Percentiles rank a stretch among this genome's conserved stretches.
phyloP scores from a whole-genome alignment of 805 yeast genomes.

The Sungouiozyma intestinalis region DNA sequence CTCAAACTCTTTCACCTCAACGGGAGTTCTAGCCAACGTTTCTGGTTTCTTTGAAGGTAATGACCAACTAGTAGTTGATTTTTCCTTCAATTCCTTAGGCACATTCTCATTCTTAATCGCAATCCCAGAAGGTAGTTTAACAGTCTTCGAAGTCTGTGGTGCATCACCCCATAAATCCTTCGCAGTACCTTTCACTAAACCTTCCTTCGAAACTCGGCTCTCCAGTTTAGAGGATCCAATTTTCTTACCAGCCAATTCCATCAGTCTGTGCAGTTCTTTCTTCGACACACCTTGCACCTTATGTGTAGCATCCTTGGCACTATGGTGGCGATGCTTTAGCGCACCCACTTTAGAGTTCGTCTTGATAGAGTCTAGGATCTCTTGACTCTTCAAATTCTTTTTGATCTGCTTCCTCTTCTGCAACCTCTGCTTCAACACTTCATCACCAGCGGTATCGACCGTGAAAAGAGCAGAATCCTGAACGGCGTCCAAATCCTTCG shows the following conservation, averaged over 20 bases:
- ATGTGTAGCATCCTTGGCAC: conserved; percentile 26
- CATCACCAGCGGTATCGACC: conserved; percentile 61
- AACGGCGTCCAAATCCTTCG: conserved; percentile 16
- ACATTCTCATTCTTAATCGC: conserved; percentile 18
- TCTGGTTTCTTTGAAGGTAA: conserved; percentile 44
- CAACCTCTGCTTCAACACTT: conserved; percentile 31
- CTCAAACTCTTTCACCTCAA: conserved; percentile 41
- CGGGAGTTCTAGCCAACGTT: conserved; percentile 43
- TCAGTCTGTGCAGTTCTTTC: conserved; percentile 51
- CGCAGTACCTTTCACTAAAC: conserved; percentile 41
- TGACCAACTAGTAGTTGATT: conserved; percentile 39
- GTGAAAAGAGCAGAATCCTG: conserved; percentile 28
- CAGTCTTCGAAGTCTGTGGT: conserved; percentile 7
- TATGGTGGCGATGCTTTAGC: conserved; percentile 30
- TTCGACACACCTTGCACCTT: conserved; percentile 53
- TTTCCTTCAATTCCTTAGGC: conserved; percentile 33
- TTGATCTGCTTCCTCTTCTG: conserved; percentile 31
- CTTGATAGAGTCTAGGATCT: conserved; percentile 52
- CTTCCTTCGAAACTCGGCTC: conserved; percentile 47
- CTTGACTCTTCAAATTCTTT: conserved; percentile 45
- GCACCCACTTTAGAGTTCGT: conserved; percentile 67
- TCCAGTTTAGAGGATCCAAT: conserved; percentile 42
- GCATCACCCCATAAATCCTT: conserved; percentile 64
- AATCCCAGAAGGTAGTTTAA: conserved; percentile 23
- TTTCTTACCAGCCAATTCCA: conserved; percentile 69